Evolutionary conservation across 2,329 filamentous ascomycete genomes (phyloP).

Genomic region (Fusarium beomiforme): DNA sequence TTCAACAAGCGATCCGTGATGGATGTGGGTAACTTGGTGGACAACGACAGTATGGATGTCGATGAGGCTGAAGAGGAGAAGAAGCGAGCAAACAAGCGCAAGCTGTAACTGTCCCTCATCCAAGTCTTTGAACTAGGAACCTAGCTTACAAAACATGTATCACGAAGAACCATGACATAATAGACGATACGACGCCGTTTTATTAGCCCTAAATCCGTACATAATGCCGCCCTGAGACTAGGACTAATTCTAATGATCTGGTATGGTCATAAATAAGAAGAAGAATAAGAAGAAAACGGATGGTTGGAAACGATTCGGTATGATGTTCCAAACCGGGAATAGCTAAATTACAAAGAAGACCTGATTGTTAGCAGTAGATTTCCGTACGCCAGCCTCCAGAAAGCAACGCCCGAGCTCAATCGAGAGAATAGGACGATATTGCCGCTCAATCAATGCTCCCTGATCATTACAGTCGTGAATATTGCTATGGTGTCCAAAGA

Average conservation of each 20-base stretch:
- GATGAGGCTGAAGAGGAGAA: conserved; percentile 63
- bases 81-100: conserved; percentile 64
- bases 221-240: conserved; percentile 24
- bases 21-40: conserved; percentile 54
- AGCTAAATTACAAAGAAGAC: conserved; percentile 41
- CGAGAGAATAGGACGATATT: conserved; percentile 26
- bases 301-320: conserved; percentile 25
- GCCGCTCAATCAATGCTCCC: conserved; percentile 33
- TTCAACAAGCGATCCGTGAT: conserved; percentile 52
- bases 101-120: conserved; percentile 52
- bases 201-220: conserved; percentile 34
- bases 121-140: neutral
- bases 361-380: conserved; percentile 38
- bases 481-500: conserved; percentile 26
- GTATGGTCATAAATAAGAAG: conserved; percentile 26
- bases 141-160: conserved; percentile 31
- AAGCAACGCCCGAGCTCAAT: conserved; percentile 27
- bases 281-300: neutral
- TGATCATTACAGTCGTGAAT: conserved; percentile 47
- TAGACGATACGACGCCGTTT: conserved; percentile 41
- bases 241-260: conserved; percentile 8
- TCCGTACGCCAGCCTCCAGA: conserved; percentile 40
- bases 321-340: conserved; percentile 28
- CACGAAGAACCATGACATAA: conserved; percentile 44
- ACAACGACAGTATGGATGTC: conserved; percentile 65